Conservation (phyloP, 495 filamentous ascomycete species). For the Neurospora sp. region DNA sequence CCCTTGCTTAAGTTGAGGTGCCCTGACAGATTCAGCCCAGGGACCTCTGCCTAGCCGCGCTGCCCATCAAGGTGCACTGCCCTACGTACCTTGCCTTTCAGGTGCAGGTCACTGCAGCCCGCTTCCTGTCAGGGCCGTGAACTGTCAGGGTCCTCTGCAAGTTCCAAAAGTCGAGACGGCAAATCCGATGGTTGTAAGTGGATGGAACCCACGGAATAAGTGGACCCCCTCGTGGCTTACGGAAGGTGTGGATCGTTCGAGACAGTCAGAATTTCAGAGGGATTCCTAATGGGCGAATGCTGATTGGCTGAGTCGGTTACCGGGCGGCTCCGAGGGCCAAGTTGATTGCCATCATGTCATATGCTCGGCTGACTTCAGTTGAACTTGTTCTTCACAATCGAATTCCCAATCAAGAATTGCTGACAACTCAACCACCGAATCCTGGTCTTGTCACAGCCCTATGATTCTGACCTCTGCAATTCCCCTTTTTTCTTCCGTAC, state of each 20-base stretch:
- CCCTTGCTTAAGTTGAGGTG: neutral
- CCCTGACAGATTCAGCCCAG: neutral
- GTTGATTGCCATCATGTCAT: slow-evolving; percentile 30
- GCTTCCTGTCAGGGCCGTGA: neutral
- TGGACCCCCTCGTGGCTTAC: neutral
- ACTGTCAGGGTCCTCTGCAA: neutral
- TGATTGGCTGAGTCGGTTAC: slow-evolving; percentile 33
- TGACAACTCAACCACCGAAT: neutral
- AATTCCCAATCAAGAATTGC: neutral
- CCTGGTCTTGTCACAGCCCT: neutral
- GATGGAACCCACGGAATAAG: neutral
- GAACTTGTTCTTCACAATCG: neutral
- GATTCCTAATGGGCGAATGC: slow-evolving; percentile 19
- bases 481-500: neutral
- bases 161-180: neutral
- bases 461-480: neutral
- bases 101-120: neutral
- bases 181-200: neutral
- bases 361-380: slow-evolving; percentile 11
- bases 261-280: neutral
- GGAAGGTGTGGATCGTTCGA: neutral
- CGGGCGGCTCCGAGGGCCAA: slow-evolving; percentile 17
- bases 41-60: neutral
- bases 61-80: neutral
- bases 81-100: neutral